These are phyloP conservation scores for Endothia cerciana DNA, from an alignment of 2,329 filamentous ascomycete species.

Conservation along the genomic window DNA sequence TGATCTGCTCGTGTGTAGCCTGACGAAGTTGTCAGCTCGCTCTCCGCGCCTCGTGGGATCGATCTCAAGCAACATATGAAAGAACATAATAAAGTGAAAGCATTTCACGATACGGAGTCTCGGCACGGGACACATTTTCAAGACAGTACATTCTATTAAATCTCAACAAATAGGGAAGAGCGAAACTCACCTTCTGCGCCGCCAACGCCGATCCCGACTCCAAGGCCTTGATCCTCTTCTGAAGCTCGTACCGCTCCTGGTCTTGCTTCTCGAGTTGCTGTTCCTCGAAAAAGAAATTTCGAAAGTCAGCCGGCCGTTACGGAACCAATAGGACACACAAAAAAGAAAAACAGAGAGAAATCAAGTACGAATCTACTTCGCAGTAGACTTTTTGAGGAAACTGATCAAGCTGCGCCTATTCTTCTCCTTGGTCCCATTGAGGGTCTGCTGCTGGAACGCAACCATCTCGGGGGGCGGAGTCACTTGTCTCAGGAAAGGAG, in stretches of 20 bases:
- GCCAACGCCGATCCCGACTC: conserved; percentile 53
- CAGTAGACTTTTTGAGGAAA: conserved; percentile 21
- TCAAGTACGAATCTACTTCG: conserved; percentile 5
- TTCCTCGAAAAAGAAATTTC: conserved; percentile 24
- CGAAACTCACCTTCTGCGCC: conserved; percentile 55
- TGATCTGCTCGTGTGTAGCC: conserved; percentile 57
- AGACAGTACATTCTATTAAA: conserved; percentile 12
- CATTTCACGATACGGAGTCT: background rate
- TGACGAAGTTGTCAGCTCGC: conserved; percentile 36
- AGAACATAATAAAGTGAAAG: background rate
- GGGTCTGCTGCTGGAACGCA: background rate
- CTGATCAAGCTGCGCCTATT: conserved; percentile 14
- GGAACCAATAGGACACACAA: no score
- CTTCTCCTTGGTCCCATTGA: background rate
- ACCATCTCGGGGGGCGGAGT: conserved; percentile 23
- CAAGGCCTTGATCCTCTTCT: conserved; percentile 57
- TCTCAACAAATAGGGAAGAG: conserved; percentile 21
- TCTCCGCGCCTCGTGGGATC: background rate
- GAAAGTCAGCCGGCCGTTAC: conserved; percentile 32
- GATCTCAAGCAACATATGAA: background rate
- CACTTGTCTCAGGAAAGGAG: conserved; percentile 27
- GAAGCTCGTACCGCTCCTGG: conserved; percentile 59
- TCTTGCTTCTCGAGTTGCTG: conserved; percentile 64
- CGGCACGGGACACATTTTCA: conserved; percentile 12
- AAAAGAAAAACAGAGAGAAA: background rate